Base-by-base conservation (phyloP, 352 stramenopile species). In the Phytophthora fragariaefolia region DNA sequence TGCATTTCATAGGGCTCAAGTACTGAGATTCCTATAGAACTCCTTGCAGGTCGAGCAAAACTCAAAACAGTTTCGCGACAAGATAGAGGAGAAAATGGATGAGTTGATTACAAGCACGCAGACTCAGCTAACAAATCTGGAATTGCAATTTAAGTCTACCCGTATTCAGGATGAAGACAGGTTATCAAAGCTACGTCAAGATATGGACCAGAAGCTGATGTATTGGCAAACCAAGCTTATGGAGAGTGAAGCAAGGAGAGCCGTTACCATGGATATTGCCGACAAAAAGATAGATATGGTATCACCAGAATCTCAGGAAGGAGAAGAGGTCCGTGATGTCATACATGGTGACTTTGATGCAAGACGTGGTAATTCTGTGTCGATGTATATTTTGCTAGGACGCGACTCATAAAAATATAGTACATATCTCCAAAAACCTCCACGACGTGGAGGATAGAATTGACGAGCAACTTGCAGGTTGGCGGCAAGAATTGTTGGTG, bases 401-500 rank as follows among this genome's bases (percentile, higher is more conserved):
- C 7, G 24, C 17, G 2, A 58, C 62, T 30, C 43, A 47, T 8
- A 42, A 57, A 34, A 34, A 69, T 8, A 1, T 80, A n/a, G 40
- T 32, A 3, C 36, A 18, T 0, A 23, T 69, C 9, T 47, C 66
- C 12, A 30, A 56, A 1, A 38, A 74, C 18, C 27, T 80, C 23
- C 20, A 34, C 49, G 32, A 42, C 5, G 27, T 72, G 30, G 73
- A 85, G 23, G 18, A 9, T 32, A 51, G 50, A 54, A 46, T 82
- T 2, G 43, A 68, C 17, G 69, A 66, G 15, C 58, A 72, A 7
- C 8, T 81, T 22, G 24, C 22, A 13, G 13, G 38, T 0, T 75
- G 59, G 46, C 52, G 61, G 13, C 58, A 79, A 12, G 71, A 83
- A 23, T 32, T 82, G 15, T 23, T 57, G 10, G 22, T 56, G 9